Evolutionary conservation across 2,329 filamentous ascomycete species (phyloP).

Genomic region (Teratosphaeria gauchensis): DNA sequence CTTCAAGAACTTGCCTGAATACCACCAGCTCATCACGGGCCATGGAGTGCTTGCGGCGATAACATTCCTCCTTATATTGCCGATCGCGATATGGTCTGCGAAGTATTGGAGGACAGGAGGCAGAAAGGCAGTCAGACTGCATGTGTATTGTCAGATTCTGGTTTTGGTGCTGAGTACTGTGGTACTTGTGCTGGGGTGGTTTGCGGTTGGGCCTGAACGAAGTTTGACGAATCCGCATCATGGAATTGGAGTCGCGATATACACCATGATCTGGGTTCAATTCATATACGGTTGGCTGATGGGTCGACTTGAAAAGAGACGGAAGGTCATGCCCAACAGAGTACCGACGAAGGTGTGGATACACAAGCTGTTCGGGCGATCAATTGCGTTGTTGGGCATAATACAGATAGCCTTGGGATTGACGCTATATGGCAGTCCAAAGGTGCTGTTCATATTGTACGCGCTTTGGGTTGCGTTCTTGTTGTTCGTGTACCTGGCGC

Average conservation of each 20-base stretch:
- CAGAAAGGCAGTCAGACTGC: slow-evolving; percentile 54
- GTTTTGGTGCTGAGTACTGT: slow-evolving; percentile 59
- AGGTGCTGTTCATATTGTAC: slow-evolving; percentile 75
- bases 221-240: slow-evolving; percentile 75
- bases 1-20: slow-evolving; percentile 59
- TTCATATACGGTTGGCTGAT: slow-evolving; percentile 60
- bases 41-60: slow-evolving; percentile 65
- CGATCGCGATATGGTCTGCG: slow-evolving; percentile 61
- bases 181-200: slow-evolving; percentile 64
- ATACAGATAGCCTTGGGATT: slow-evolving; percentile 81
- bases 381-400: slow-evolving; percentile 70
- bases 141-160: slow-evolving; percentile 65
- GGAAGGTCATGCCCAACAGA: slow-evolving; percentile 40
- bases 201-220: slow-evolving; percentile 64
- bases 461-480: slow-evolving; percentile 67
- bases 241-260: slow-evolving; percentile 71
- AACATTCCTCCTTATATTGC: slow-evolving; percentile 65
- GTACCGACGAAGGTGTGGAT: slow-evolving; percentile 49
- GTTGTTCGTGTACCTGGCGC: slow-evolving; percentile 65
- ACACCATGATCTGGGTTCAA: slow-evolving; percentile 62
- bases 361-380: slow-evolving; percentile 79
- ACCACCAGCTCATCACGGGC: slow-evolving; percentile 59
- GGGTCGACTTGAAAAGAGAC: slow-evolving; percentile 38
- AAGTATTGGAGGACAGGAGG: slow-evolving; percentile 55
- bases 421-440: slow-evolving; percentile 84